phyloP scores from a whole-genome alignment of 495 filamentous ascomycete species.

The Penicillium ucsense region DNA sequence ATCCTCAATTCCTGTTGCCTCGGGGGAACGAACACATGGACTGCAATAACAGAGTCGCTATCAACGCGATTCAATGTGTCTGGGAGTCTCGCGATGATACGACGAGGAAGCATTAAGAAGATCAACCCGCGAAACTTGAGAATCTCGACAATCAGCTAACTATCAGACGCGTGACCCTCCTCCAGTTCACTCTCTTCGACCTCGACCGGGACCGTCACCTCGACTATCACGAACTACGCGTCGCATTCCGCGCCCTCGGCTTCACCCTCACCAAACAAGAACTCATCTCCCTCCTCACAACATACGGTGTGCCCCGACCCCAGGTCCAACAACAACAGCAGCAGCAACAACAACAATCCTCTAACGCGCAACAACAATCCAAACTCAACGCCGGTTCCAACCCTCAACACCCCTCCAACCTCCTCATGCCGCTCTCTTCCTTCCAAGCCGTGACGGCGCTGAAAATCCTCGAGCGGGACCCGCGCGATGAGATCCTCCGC shows the following conservation, averaged over 20 bases:
- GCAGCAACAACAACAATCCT: constrained; percentile 11
- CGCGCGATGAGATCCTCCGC: constrained; percentile 79
- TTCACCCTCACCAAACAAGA: constrained; percentile 83
- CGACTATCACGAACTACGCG: constrained; percentile 96
- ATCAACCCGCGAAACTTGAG: not conserved
- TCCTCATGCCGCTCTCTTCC: constrained; percentile 60
- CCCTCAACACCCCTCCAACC: constrained; percentile 40
- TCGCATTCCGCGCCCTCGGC: constrained; percentile 91
- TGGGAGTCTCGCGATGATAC: too few species aligned
- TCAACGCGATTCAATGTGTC: too few species aligned
- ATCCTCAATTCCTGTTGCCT: not conserved
- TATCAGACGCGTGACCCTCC: not conserved
- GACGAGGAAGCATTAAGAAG: not conserved
- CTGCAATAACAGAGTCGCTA: too few species aligned
- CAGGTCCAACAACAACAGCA: constrained; percentile 35
- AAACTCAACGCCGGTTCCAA: constrained; percentile 16
- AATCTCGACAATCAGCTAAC: not conserved
- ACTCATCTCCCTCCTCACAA: constrained; percentile 63
- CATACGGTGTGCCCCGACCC: constrained; percentile 55
- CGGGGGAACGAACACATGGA: not conserved
- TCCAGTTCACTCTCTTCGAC: constrained; percentile 90
- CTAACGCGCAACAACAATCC: constrained; percentile 16
- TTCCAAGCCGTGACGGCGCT: constrained; percentile 74
- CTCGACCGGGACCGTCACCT: constrained; percentile 90
- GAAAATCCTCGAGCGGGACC: constrained; percentile 72